phyloP scores from a whole-genome alignment of 306 rosid genomes.

The Trifolium subterraneum region DNA sequence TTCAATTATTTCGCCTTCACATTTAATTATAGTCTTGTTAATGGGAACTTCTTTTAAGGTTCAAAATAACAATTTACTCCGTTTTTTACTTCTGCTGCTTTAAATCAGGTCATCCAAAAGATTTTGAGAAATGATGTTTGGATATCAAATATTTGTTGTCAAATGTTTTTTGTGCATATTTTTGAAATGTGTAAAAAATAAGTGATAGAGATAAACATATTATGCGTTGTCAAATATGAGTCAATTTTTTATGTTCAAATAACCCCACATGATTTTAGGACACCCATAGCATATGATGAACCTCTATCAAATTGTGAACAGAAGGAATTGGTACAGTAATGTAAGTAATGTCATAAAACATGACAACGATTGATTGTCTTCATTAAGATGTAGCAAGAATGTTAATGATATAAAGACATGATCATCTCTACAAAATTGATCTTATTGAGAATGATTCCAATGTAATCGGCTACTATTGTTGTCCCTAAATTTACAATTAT shows the following conservation, averaged over 20 bases:
- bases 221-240: too few relatives aligned
- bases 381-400: constrained; percentile 19
- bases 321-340: background rate
- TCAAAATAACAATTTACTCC: background rate
- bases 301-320: background rate
- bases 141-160: too few relatives aligned
- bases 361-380: constrained; percentile 5
- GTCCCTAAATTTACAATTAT: constrained; percentile 41
- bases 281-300: background rate
- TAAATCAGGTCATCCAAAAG: background rate
- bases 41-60: background rate
- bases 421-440: constrained; percentile 45
- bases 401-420: background rate
- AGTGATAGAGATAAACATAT: too few relatives aligned
- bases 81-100: background rate
- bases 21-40: too few relatives aligned
- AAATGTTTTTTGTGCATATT: too few relatives aligned
- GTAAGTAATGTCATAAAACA: background rate
- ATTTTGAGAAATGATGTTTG: too few relatives aligned
- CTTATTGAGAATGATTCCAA: constrained; percentile 49
- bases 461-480: constrained; percentile 15
- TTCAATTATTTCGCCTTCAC: too few relatives aligned
- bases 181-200: too few relatives aligned
- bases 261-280: background rate
- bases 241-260: too few relatives aligned